phyloP scores from a whole-genome alignment of 139 green algal species.

The Ettlia oleoabundans region DNA sequence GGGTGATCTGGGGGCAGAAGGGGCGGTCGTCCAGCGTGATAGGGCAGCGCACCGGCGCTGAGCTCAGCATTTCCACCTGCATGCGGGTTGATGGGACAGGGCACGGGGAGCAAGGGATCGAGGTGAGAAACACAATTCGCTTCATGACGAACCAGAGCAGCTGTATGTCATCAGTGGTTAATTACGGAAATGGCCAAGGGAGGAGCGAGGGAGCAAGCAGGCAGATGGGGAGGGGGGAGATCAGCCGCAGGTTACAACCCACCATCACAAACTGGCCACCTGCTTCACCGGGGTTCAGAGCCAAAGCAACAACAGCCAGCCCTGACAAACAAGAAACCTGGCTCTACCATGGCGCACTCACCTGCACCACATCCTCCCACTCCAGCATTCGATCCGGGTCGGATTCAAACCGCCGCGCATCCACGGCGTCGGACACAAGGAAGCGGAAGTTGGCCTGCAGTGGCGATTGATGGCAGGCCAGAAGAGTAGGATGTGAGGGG shows the following conservation, averaged over 20 bases:
- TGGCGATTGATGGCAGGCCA: background rate
- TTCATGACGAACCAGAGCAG: too few species aligned
- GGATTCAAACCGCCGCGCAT: constrained; percentile 53
- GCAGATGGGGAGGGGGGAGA: too few species aligned
- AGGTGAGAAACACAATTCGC: background rate
- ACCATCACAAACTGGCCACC: too few species aligned
- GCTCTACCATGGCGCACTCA: background rate
- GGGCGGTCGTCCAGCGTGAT: constrained; percentile 76
- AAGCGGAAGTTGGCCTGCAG: constrained; percentile 87
- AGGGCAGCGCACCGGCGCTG: constrained; percentile 71
- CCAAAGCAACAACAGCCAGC: too few species aligned
- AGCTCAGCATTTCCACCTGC: constrained; percentile 68
- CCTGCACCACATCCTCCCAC: constrained; percentile 34
- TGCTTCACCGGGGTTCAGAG: too few species aligned
- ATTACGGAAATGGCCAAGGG: too few species aligned
- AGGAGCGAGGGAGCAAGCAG: too few species aligned
- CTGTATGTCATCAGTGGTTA: too few species aligned
- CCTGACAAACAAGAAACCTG: too few species aligned
- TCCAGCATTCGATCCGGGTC: constrained; percentile 82
- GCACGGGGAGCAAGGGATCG: background rate
- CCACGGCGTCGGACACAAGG: constrained; percentile 75
- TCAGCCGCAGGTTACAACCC: too few species aligned
- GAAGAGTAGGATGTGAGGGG: background rate
- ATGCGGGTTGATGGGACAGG: background rate
- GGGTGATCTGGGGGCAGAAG: constrained; percentile 68